phyloP scores from a whole-genome alignment of 2,329 filamentous ascomycete species.

The Cladophialophora exuberans region DNA sequence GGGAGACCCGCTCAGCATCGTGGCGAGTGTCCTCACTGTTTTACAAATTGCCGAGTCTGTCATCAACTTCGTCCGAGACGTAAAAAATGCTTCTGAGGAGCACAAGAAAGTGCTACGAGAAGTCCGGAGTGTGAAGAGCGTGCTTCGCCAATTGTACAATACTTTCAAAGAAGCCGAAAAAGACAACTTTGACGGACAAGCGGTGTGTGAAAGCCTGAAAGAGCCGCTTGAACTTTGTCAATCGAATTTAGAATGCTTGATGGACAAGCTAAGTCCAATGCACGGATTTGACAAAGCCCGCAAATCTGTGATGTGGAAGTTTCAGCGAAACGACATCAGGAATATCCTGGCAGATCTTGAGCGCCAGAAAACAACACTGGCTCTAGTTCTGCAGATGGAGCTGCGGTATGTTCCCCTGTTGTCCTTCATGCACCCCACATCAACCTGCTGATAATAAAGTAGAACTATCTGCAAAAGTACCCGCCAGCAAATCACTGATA shows the following conservation, averaged over 20 bases:
- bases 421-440: not conserved
- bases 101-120: not conserved
- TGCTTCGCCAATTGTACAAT: not conserved
- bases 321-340: not conserved
- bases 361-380: not conserved
- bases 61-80: constrained; percentile 1
- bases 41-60: constrained; percentile 2
- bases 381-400: not conserved
- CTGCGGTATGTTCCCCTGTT: not conserved
- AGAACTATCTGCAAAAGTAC: not conserved
- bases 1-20: constrained; percentile 4
- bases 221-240: not conserved
- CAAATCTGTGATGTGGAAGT: not conserved
- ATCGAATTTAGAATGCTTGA: not conserved
- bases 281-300: not conserved
- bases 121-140: not conserved
- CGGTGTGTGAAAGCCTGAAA: not conserved
- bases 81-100: constrained; percentile 2
- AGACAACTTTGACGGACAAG: not conserved
- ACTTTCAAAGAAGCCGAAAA: not conserved
- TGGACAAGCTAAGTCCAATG: not conserved
- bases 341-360: not conserved
- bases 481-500: not conserved
- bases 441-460: not conserved
- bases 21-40: constrained; percentile 1